Evolutionary conservation across 805 yeast species (phyloP), one percentile per base, ranked within the genome.

Genomic region (Metschnikowia continentalis): DNA sequence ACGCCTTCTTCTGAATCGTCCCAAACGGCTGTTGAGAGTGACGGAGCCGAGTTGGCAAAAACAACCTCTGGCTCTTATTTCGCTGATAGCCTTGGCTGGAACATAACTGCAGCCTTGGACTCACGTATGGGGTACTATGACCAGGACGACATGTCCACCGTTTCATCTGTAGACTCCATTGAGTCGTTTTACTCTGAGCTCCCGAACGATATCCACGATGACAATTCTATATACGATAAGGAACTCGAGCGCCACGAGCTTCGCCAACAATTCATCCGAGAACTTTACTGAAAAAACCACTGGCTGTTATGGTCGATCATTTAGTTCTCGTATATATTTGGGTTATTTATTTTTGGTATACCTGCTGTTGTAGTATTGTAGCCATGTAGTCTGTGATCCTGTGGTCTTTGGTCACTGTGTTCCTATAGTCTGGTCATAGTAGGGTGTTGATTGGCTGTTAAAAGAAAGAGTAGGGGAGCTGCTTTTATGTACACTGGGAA

Each of bases 171-270:
- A 17, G 64, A 67, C 36, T 61, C 66, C 13, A 62, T 66, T 44
- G 67, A 61, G 40, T 57, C 63, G 1, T 63, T 57, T 42, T 56
- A 56, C 50, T 56, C 57, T 35, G 63, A 50, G 46, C 54, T 57
- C 6, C 59, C 53, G 13, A 41, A 43, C 40, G 56, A 51, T 11
- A 52, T 56, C 14, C 51, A 52, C 45, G 55, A 50, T 47, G 60
- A 61, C 14, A 47, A 50, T 11, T 55, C 59, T 14, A 48, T 58
- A 17, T 52, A 50, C 35, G 58, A 58, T 36, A 64, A 63, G 51
- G 75, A 72, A 43, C 55, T 56, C 46, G 77, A 73, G 54, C 62
- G 74, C 51, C 54, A 62, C 30, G 75, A 73, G 59, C 65, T 73
- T 42, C 62, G 77, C 42, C 59, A 66, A 49, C 75, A 71, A 52